phyloP scores from a whole-genome alignment of 306 rosid species.

The Malus sylvestris region DNA sequence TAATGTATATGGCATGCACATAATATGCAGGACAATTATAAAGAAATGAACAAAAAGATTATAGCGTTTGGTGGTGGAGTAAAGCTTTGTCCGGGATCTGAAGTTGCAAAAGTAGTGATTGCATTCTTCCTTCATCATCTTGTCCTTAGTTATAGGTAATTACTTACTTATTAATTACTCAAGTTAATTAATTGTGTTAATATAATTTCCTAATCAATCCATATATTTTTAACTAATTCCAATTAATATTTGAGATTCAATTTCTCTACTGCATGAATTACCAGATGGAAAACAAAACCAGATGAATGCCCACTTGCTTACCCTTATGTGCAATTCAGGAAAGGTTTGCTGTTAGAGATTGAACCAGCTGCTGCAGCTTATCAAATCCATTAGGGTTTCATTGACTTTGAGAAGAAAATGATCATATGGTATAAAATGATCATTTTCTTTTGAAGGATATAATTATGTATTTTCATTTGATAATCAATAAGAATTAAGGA shows the following conservation, averaged over 20 bases:
- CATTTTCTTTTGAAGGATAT: neutral
- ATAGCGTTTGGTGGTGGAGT: constrained; percentile 79
- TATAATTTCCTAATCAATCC: neutral
- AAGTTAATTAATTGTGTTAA: neutral
- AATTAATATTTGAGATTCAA: neutral
- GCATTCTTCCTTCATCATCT: constrained; percentile 76
- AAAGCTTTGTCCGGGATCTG: constrained; percentile 78
- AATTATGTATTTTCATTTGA: neutral
- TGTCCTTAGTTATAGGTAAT: constrained; percentile 70
- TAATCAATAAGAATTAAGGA: neutral
- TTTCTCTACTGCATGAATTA: neutral
- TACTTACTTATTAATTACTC: neutral
- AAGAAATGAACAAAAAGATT: constrained; percentile 45
- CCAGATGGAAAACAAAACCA: constrained; percentile 56
- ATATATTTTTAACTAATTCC: too few species aligned
- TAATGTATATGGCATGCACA: too few species aligned
- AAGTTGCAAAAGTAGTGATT: constrained; percentile 67
- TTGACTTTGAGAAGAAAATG: too few species aligned
- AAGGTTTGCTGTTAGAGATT: constrained; percentile 52
- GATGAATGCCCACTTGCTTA: constrained; percentile 66
- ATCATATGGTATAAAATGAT: too few species aligned
- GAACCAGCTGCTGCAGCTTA: constrained; percentile 13
- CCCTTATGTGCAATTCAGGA: constrained; percentile 58
- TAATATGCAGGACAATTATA: constrained; percentile 22
- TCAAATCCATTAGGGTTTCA: too few species aligned